Base-by-base conservation (phyloP, 2,329 filamentous ascomycete genomes). In the Aspergillus sp. region DNA sequence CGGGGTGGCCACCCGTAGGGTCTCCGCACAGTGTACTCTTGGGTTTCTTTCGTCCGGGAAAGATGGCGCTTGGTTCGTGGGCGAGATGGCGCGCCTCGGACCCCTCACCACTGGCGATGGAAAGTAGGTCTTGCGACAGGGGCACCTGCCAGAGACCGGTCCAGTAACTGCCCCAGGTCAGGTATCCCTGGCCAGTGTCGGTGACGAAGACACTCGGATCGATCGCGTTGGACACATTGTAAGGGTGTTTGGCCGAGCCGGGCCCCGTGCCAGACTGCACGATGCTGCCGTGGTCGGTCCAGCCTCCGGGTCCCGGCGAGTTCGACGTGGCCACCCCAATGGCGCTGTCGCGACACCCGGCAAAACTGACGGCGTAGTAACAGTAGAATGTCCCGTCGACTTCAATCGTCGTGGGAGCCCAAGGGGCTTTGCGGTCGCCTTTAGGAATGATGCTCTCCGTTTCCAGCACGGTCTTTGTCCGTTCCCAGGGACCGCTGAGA, bases 161-260 rank as follows among this genome's bases (percentile, higher is more conserved):
- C 87, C 87, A 91, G 79, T 89, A 91, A 49, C 85, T 88, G 49
- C 88, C 89, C 61, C 89, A 91, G 54, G 79, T 84, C 66, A 87
- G 73, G 59, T 80, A 81, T 63, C 80, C 82, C 5, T 66, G 64
- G 3, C 67, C 66, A 24, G 71, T 67, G 1, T 57, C 52, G 45
- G 75, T 75, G 12, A 78, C 64, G 56, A 86, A 68, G 4, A 87
- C 72, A 58, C 82, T 83, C 2, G 81, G 75, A 65, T 87, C 89
- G 67, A 91, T 87, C 49, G 84, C 81, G 64, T 87, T 87, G 68
- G 85, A 85, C 4, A 72, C 60, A 52, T 78, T 80, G 56, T 76
- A 77, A 0, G 75, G 66, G 31, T 60, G 60, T 3, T 67, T 39
- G 12, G 67, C 65, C 0, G 69, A 69, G 7, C 68, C 69, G 5